These are phyloP conservation scores for Backusella sp. DNA, from an alignment of 192 early-diverging fungal genomes.

Conservation along the genomic window DNA sequence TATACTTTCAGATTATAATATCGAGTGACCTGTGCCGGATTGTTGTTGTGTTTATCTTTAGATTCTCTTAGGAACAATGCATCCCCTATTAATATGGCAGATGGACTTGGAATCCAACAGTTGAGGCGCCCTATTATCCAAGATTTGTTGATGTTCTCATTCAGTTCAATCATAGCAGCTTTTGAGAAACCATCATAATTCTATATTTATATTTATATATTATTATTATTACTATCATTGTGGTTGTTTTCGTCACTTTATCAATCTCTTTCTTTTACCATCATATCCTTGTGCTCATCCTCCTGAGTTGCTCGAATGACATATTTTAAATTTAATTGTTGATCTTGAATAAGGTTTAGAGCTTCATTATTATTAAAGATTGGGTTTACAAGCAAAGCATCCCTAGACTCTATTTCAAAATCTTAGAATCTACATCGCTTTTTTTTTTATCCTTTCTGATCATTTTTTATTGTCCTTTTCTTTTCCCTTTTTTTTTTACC, in stretches of 20 bases:
- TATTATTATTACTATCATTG: not conserved
- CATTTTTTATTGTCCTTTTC: not conserved
- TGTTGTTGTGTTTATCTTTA: not conserved
- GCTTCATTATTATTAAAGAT: not conserved
- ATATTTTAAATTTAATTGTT: slow-evolving; percentile 9
- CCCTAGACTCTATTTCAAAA: not conserved
- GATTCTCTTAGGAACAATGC: not conserved
- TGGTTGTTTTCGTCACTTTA: not conserved
- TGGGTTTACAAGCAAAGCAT: not conserved
- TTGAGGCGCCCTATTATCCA: not conserved
- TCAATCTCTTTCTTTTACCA: not conserved
- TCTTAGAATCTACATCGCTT: not conserved
- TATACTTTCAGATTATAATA: slow-evolving; percentile 3
- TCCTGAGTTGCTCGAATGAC: not conserved
- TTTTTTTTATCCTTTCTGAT: not conserved
- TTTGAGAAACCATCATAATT: not conserved
- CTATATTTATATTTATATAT: not conserved
- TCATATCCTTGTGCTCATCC: not conserved
- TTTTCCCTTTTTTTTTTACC: not conserved
- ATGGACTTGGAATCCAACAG: not conserved
- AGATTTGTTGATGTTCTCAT: not conserved
- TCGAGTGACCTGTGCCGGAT: not conserved
- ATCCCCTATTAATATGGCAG: not conserved
- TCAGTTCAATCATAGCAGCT: not conserved
- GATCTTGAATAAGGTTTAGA: not conserved